A percentile compares a stretch with the other conserved stretches of the same genome.
Evolutionary conservation across 1,139 yeast genomes (phyloP).

Genomic region (Sugiyamaella novakii): DNA sequence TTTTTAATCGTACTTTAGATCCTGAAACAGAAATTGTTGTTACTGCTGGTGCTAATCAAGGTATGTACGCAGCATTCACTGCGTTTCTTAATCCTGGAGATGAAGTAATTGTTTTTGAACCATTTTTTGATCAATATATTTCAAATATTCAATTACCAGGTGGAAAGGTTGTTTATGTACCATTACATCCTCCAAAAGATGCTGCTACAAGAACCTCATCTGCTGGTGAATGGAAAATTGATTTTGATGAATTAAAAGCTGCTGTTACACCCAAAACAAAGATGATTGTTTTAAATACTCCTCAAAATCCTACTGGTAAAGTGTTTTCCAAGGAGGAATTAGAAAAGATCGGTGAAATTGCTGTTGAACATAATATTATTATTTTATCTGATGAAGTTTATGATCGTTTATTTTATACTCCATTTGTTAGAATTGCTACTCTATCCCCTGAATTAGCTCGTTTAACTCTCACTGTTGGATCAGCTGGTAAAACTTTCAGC

Average conservation of each 20-base stretch:
- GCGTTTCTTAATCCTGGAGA: constrained; percentile 87
- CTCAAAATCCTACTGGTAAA: constrained; percentile 96
- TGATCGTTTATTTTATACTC: constrained; percentile 76
- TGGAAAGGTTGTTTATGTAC: constrained; percentile 84
- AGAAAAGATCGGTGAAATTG: constrained; percentile 70
- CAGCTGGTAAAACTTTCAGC: constrained; percentile 96
- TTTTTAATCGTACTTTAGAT: constrained; percentile 59
- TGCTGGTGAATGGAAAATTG: constrained; percentile 86
- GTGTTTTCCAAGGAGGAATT: constrained; percentile 77
- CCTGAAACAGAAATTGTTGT: constrained; percentile 69
- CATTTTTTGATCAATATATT: constrained; percentile 94
- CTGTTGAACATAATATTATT: constrained; percentile 78
- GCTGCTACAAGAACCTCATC: constrained; percentile 63
- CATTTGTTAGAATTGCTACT: constrained; percentile 82
- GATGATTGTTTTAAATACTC: constrained; percentile 84
- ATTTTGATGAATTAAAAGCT: constrained; percentile 70
- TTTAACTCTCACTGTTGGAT: constrained; percentile 86
- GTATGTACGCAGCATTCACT: constrained; percentile 79
- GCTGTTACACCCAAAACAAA: constrained; percentile 77
- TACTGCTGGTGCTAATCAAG: constrained; percentile 97
- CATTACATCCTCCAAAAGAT: constrained; percentile 80
- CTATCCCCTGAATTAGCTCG: constrained; percentile 75
- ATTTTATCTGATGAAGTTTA: constrained; percentile 93
- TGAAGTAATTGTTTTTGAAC: constrained; percentile 96
- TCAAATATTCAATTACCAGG: constrained; percentile 93